Evolutionary conservation across 768 basidiomycete species (phyloP).

Genomic region (Stropharia rugosoannulata): DNA sequence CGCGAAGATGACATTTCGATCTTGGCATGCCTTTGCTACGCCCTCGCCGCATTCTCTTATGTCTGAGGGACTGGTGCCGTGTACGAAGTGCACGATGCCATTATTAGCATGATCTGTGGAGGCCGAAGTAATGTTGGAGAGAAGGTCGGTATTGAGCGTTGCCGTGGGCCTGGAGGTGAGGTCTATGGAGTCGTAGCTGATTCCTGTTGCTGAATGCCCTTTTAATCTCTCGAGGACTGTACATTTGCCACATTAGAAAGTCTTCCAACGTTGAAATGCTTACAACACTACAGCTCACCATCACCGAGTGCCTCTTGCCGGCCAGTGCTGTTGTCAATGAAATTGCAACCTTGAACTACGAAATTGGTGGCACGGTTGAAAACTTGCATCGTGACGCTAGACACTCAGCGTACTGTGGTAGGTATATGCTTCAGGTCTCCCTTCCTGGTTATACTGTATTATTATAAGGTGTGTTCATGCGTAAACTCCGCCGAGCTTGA

Average conservation of each 20-base stretch:
- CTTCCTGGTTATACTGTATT: too few species aligned
- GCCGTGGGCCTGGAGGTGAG: neutral
- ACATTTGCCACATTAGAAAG: neutral
- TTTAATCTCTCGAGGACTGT: conserved; percentile 7
- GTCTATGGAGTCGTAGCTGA: conserved; percentile 11
- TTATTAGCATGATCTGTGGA: neutral
- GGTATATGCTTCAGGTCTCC: too few species aligned
- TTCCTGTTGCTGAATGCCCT: conserved; percentile 1
- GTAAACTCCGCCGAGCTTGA: too few species aligned
- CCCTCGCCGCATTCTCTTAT: conserved; percentile 4
- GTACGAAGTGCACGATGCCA: conserved; percentile 3
- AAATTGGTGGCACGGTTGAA: neutral
- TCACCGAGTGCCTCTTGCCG: neutral
- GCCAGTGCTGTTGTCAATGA: neutral
- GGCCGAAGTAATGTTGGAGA: neutral
- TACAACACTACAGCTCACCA: neutral
- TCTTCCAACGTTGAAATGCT: neutral
- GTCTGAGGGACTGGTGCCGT: conserved; percentile 2
- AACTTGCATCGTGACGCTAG: neutral
- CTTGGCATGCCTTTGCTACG: conserved; percentile 7
- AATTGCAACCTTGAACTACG: neutral
- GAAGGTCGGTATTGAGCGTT: neutral
- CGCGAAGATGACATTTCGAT: neutral
- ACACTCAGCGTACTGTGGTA: too few species aligned
- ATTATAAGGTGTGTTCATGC: too few species aligned